Evolutionary conservation across 1,139 yeast genomes (phyloP).

Genomic region (Yamadazyma spencermartinsiae): DNA sequence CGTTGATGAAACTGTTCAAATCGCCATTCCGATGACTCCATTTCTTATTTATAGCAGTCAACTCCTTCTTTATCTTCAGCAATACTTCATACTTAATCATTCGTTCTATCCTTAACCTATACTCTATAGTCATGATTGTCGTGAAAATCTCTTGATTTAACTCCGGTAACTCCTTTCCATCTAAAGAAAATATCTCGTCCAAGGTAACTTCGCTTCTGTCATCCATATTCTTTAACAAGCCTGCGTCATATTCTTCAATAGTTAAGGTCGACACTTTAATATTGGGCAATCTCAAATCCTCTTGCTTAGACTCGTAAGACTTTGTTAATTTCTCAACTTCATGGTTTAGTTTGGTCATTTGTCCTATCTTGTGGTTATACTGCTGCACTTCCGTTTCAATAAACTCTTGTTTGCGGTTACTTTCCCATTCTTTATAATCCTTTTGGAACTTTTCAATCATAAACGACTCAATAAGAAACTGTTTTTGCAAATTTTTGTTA

Average conservation of each 20-base stretch:
- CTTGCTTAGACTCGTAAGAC: slow-evolving; percentile 26
- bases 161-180: slow-evolving; percentile 24
- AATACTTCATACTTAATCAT: slow-evolving; percentile 40
- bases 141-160: slow-evolving; percentile 34
- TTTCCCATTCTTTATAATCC: slow-evolving; percentile 34
- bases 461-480: slow-evolving; percentile 37
- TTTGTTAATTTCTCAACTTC: slow-evolving; percentile 24
- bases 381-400: slow-evolving; percentile 24
- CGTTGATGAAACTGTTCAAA: slow-evolving; percentile 38
- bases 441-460: slow-evolving; percentile 32
- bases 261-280: slow-evolving; percentile 33
- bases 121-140: slow-evolving; percentile 36
- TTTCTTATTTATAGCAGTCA: slow-evolving; percentile 32
- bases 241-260: slow-evolving; percentile 25
- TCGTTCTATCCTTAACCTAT: slow-evolving; percentile 30
- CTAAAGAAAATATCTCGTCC: slow-evolving; percentile 25
- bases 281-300: slow-evolving; percentile 28
- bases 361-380: slow-evolving; percentile 34
- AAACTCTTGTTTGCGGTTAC: slow-evolving; percentile 19
- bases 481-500: slow-evolving; percentile 18
- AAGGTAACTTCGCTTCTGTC: slow-evolving; percentile 18
- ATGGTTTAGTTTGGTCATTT: slow-evolving; percentile 30
- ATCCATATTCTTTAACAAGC: slow-evolving; percentile 16
- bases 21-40: slow-evolving; percentile 44
- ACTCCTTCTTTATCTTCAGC: slow-evolving; percentile 31